These are phyloP conservation scores for Naganishia albida DNA, from an alignment of 1,284 basidiomycete species.

Conservation along the genomic window DNA sequence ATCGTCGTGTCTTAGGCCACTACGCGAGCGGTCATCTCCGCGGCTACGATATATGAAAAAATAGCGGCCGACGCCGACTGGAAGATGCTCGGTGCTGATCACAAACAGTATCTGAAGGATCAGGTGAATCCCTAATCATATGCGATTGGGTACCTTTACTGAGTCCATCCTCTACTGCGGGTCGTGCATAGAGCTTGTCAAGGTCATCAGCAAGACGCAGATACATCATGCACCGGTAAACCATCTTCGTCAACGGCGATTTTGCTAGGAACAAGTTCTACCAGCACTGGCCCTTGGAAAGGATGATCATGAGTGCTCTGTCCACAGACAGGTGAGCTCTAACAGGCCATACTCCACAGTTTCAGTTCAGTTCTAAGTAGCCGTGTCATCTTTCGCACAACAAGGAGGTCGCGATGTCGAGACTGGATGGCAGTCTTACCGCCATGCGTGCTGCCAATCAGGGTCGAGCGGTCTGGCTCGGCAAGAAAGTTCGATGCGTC, in stretches of 20 bases:
- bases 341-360: neutral
- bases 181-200: too few relatives aligned
- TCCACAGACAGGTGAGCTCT: neutral
- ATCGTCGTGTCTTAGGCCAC: too few relatives aligned
- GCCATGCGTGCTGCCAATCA: neutral
- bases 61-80: too few relatives aligned
- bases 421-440: neutral
- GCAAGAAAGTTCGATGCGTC: neutral
- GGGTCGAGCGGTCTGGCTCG: neutral
- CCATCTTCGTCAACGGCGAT: neutral
- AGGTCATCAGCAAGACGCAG: too few relatives aligned
- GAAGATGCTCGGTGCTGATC: too few relatives aligned
- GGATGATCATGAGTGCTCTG: neutral
- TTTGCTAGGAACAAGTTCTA: neutral
- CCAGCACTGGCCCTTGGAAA: constrained; percentile 1
- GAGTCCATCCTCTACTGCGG: too few relatives aligned
- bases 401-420: neutral
- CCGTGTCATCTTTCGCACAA: neutral
- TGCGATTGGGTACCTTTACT: too few relatives aligned
- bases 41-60: too few relatives aligned
- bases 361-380: neutral
- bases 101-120: too few relatives aligned
- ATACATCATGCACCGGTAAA: too few relatives aligned
- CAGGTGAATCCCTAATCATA: too few relatives aligned
- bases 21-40: too few relatives aligned